These are phyloP conservation scores for Ascoidea rubescens DNA, from an alignment of 805 yeast species.

Conservation along the genomic window DNA sequence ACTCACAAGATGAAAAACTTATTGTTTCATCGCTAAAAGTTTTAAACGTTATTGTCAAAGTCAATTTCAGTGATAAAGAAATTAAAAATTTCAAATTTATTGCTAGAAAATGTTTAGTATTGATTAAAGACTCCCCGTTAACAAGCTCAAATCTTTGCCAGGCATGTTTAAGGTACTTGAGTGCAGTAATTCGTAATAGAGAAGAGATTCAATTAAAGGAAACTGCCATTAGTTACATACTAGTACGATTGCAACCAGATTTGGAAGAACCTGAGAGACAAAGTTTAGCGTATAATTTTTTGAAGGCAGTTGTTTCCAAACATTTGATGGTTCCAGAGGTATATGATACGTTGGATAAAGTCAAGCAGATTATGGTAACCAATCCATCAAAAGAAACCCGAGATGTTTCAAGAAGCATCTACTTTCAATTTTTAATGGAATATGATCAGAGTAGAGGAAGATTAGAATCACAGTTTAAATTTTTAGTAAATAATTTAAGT, in stretches of 20 bases:
- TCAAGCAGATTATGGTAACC: constrained; percentile 78
- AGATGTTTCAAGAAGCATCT: constrained; percentile 72
- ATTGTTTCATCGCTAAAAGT: constrained; percentile 53
- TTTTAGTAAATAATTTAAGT: constrained; percentile 63
- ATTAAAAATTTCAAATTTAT: constrained; percentile 38
- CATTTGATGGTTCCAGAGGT: constrained; percentile 75
- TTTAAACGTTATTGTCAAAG: constrained; percentile 40
- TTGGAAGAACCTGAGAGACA: constrained; percentile 82
- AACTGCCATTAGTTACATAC: constrained; percentile 56
- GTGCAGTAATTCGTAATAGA: constrained; percentile 59
- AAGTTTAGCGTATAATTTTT: constrained; percentile 74
- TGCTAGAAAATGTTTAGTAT: constrained; percentile 43
- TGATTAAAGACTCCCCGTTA: constrained; percentile 63
- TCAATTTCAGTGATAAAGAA: constrained; percentile 42
- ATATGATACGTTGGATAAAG: constrained; percentile 74
- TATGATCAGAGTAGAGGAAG: constrained; percentile 87
- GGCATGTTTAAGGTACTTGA: constrained; percentile 57
- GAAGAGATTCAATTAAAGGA: constrained; percentile 53
- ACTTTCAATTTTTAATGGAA: constrained; percentile 77
- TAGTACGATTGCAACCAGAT: constrained; percentile 70
- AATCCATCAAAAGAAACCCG: constrained; percentile 75
- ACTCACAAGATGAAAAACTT: constrained; percentile 67
- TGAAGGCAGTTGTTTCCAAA: constrained; percentile 63
- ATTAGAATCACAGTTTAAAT: constrained; percentile 69
- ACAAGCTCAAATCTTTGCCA: constrained; percentile 75